Base-by-base conservation (phyloP, 805 yeast species). In the Kluyveromyces wickerhamii region DNA sequence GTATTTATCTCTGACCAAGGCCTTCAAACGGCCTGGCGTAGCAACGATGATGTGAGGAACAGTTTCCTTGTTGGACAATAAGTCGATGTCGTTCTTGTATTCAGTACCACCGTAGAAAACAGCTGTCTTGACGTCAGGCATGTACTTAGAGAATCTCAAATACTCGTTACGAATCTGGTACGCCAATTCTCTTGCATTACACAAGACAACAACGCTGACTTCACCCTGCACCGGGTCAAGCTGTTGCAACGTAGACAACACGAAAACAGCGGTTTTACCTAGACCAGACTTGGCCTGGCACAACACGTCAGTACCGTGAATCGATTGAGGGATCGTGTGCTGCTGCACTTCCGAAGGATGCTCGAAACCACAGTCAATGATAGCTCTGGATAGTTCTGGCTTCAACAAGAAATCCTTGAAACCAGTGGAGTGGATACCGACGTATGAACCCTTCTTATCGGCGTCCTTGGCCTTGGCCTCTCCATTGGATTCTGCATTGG, bases 281-380 rank as follows among this genome's bases (percentile, higher is more conserved):
- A 92, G 73, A 82, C 98, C 98, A 30, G 98, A 92, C 71, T 92
- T 89, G 64, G 98, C 98, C 72, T 89, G 98, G 70, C 98, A 92
- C 49, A 89, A 68, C 40, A 89, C 97, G 60, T 89, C 98, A 43
- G 95, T 89, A 58, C 97, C 98, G 51, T 89, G 81, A 57, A 89
- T 86, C 38, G 96, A 84, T 68, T 92, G 97, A 36, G 98, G 98
- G 56, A 89, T 92, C 66, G 96, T 85, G 50, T 86, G 89, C 70
- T 89, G 98, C 70, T 89, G 98, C 48, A 89, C 98, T 80, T 89
- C 98, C 47, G 96, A 86, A 47, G 98, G 98, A 70, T 89, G 98
- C 71, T 89, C 98, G 61, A 89, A 89, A 72, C 98, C 98, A 72
- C 96, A 87, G 67, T 89, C 98, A 49, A 88, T 94, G 59, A 89